A percentile compares a stretch with the other conserved stretches of the same genome.
Conservation (phyloP, 306 rosid genomes). For the Trifolium pratense region DNA sequence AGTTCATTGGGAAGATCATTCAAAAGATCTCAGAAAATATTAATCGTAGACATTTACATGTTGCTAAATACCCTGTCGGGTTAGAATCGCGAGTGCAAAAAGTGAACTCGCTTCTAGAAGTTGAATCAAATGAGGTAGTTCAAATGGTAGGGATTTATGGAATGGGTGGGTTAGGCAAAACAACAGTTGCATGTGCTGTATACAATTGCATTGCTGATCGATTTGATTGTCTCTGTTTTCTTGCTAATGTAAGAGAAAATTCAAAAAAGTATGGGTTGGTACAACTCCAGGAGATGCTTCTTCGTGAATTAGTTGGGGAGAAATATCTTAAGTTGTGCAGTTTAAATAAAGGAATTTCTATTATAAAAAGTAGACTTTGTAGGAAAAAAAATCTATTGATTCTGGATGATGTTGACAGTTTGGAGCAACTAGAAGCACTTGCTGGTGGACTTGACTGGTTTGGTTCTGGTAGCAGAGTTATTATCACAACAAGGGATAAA, state of each 20-base stretch:
- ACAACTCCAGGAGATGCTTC: conserved; percentile 37
- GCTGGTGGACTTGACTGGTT: conserved; percentile 30
- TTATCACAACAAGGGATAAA: neutral
- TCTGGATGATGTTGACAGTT: conserved; percentile 30
- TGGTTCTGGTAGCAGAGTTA: conserved; percentile 30
- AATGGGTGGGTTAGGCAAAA: conserved; percentile 18
- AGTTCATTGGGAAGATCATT: neutral
- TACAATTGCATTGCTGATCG: conserved; percentile 26
- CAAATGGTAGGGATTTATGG: conserved; percentile 37
- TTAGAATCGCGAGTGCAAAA: neutral
- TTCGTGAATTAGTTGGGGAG: neutral
- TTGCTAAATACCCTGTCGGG: neutral
- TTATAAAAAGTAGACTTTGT: conserved; percentile 2
- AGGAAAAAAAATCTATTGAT: conserved; percentile 12
- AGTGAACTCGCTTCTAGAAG: conserved; percentile 13
- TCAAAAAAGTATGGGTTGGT: conserved; percentile 6
- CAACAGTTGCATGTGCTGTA: conserved; percentile 16
- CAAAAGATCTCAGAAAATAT: conserved; percentile 9
- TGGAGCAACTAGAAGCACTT: conserved; percentile 3
- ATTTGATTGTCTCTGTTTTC: conserved; percentile 27
- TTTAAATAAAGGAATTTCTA: conserved; percentile 19
- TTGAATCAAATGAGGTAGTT: conserved; percentile 21
- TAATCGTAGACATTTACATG: neutral
- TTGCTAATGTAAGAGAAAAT: conserved; percentile 12
- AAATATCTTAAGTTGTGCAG: neutral